Percentiles rank a stretch among this genome's conserved stretches.
These are phyloP conservation scores for Silybum marianum DNA, from an alignment of 129 eudicot species.

Conservation along the genomic window DNA sequence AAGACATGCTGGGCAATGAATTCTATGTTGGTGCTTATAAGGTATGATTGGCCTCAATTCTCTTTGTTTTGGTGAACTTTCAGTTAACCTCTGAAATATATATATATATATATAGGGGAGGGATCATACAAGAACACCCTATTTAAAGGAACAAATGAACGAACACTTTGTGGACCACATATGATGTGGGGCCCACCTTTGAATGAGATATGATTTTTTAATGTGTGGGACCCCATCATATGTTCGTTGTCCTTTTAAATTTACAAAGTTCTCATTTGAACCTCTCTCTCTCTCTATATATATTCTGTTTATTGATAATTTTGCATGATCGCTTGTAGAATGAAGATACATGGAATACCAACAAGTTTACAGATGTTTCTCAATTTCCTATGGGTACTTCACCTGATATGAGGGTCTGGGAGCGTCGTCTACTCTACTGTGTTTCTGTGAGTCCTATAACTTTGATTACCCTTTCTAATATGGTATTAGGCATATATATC, in stretches of 20 bases:
- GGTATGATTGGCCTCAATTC: conserved; percentile 40
- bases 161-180: no score
- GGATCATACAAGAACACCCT: no score
- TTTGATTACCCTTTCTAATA: background rate
- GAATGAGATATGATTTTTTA: no score
- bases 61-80: background rate
- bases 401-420: conserved; percentile 70
- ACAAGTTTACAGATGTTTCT: conserved; percentile 71
- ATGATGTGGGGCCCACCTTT: no score
- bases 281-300: no score
- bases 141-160: no score
- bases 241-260: no score
- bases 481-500: background rate
- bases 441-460: conserved; percentile 68
- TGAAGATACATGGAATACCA: conserved; percentile 78
- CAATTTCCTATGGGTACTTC: conserved; percentile 54
- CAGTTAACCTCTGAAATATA: background rate
- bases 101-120: no score
- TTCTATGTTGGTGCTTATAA: conserved; percentile 90
- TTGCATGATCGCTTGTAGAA: conserved; percentile 34
- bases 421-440: conserved; percentile 83
- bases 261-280: no score
- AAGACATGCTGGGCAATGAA: conserved; percentile 94
- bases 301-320: background rate
- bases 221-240: no score